Conservation (phyloP, 2,329 filamentous ascomycete species). For the Aspergillus nomiae region DNA sequence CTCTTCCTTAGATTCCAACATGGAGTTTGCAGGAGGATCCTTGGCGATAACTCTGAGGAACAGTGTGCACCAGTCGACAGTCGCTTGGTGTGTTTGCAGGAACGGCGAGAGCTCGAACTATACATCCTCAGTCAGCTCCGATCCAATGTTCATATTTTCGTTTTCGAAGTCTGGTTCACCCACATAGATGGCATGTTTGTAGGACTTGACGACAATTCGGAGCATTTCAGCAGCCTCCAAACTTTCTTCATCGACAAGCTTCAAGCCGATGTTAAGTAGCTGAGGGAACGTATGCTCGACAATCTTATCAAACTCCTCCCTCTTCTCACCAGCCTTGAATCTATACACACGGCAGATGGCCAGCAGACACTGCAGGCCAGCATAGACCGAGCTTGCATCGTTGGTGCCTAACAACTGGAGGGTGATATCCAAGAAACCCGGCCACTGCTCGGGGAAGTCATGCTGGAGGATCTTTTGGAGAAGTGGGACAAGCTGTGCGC, state of each 20-base stretch:
- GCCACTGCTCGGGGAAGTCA: conserved; percentile 95
- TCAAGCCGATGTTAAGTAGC: conserved; percentile 81
- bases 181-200: conserved; percentile 98
- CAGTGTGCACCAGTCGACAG: conserved; percentile 93
- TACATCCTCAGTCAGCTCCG: conserved; percentile 32
- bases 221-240: conserved; percentile 96
- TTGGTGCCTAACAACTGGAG: conserved; percentile 85
- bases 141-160: neutral
- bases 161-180: conserved; percentile 35
- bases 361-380: conserved; percentile 88
- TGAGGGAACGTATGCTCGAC: conserved; percentile 89
- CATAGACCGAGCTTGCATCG: conserved; percentile 83
- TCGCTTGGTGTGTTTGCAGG: conserved; percentile 76
- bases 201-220: conserved; percentile 90
- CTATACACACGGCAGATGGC: conserved; percentile 94
- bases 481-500: conserved; percentile 89
- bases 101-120: conserved; percentile 83
- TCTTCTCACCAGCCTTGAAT: conserved; percentile 82
- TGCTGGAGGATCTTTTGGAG: conserved; percentile 94
- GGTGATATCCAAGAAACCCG: conserved; percentile 89
- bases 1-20: conserved; percentile 79
- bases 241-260: conserved; percentile 85
- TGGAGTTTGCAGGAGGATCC: conserved; percentile 73
- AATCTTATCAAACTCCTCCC: conserved; percentile 90
- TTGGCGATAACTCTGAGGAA: conserved; percentile 91